Conservation (phyloP, 148 eudicot species). For the Rhododendron vialii region DNA sequence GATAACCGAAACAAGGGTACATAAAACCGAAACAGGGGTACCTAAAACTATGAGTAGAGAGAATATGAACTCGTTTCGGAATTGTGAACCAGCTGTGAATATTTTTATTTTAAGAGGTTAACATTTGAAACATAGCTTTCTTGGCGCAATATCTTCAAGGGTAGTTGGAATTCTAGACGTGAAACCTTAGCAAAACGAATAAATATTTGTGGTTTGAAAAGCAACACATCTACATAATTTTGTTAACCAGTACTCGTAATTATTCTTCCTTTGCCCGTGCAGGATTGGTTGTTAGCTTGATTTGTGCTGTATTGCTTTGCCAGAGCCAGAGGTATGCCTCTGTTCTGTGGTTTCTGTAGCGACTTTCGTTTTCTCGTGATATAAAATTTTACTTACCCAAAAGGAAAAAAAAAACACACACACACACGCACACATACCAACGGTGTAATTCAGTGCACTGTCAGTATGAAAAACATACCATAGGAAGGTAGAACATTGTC, state of each 20-base stretch:
- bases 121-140: neutral
- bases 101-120: neutral
- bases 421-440: no score
- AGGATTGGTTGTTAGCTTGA: neutral
- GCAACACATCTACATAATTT: neutral
- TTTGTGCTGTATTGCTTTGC: no score
- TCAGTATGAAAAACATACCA: slow-evolving; percentile 11
- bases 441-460: no score
- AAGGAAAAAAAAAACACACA: no score
- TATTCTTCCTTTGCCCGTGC: neutral
- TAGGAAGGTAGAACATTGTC: slow-evolving; percentile 33
- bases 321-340: no score
- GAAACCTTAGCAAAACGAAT: neutral
- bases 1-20: neutral
- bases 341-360: no score
- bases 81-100: neutral
- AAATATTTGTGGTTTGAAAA: neutral
- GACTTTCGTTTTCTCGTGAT: no score
- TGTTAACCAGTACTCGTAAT: neutral
- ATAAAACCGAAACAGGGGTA: neutral
- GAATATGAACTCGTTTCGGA: neutral
- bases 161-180: neutral
- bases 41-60: neutral
- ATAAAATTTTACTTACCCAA: no score
- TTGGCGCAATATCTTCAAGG: neutral